Percentiles rank a stretch among this genome's conserved stretches.
These are phyloP conservation scores for Scleroderma citrinum DNA, from an alignment of 768 basidiomycete species.

Conservation along the genomic window DNA sequence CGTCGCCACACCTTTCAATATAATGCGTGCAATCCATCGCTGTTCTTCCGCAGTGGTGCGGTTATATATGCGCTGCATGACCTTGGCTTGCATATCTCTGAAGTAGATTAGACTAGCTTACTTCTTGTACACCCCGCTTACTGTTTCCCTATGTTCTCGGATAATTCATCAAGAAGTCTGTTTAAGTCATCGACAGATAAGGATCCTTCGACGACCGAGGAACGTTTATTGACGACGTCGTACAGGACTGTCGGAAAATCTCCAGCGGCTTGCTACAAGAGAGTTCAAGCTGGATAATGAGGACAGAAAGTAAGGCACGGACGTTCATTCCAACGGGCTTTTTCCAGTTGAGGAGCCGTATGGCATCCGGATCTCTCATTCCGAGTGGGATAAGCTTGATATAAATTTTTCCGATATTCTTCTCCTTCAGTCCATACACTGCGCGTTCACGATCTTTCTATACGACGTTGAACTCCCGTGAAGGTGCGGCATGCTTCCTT, in stretches of 20 bases:
- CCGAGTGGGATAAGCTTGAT: constrained; percentile 86
- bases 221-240: constrained; percentile 82
- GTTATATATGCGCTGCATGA: constrained; percentile 73
- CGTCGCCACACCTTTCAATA: constrained; percentile 70
- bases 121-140: constrained; percentile 27
- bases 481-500: background rate
- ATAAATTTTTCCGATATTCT: constrained; percentile 87
- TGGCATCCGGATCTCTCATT: constrained; percentile 71
- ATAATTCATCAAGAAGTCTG: constrained; percentile 69
- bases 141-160: constrained; percentile 70
- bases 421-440: constrained; percentile 93
- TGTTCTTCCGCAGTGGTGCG: constrained; percentile 83
- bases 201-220: constrained; percentile 68
- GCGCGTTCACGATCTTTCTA: constrained; percentile 93
- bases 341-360: constrained; percentile 87
- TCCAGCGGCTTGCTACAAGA: constrained; percentile 59
- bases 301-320: constrained; percentile 18
- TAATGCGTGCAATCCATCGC: constrained; percentile 93
- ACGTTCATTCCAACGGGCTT: constrained; percentile 67
- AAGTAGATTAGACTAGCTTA: constrained; percentile 4
- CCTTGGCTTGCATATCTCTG: constrained; percentile 70
- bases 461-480: background rate
- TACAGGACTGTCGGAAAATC: constrained; percentile 86
- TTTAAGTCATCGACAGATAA: constrained; percentile 85
- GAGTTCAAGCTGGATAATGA: background rate